Conservation (phyloP, 73 alveolate species). For the Tetrahymena thermophila region DNA sequence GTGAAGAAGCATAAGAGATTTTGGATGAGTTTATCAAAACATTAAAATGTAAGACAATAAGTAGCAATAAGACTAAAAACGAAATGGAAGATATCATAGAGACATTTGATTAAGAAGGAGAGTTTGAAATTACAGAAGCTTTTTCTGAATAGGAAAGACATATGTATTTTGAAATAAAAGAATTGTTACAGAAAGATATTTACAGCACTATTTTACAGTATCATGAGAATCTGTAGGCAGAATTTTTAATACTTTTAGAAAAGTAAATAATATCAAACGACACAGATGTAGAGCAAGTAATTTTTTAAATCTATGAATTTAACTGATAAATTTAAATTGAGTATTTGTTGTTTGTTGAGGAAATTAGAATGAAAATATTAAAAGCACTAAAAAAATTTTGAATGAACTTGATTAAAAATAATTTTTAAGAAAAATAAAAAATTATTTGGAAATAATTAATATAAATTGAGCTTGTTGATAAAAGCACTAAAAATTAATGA, state of each 20-base stretch:
- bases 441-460: no score
- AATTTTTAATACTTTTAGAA: background rate
- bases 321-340: background rate
- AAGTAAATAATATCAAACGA: background rate
- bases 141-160: background rate
- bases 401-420: no score
- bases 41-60: background rate
- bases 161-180: background rate
- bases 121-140: background rate
- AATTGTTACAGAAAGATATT: background rate
- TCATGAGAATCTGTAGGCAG: background rate
- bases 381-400: no score
- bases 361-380: no score
- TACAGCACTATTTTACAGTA: background rate
- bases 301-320: background rate
- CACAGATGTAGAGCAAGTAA: background rate
- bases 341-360: no score
- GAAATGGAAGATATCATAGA: background rate
- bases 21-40: background rate
- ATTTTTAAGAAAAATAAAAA: no score
- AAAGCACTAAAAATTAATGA: no score
- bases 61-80: background rate
- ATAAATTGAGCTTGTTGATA: no score
- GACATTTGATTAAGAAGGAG: background rate
- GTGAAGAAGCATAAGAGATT: background rate